Percentiles rank a stretch among this genome's conserved stretches.
Conservation (phyloP, 2,329 filamentous ascomycete species). For the Lasiodiplodia sp. region DNA sequence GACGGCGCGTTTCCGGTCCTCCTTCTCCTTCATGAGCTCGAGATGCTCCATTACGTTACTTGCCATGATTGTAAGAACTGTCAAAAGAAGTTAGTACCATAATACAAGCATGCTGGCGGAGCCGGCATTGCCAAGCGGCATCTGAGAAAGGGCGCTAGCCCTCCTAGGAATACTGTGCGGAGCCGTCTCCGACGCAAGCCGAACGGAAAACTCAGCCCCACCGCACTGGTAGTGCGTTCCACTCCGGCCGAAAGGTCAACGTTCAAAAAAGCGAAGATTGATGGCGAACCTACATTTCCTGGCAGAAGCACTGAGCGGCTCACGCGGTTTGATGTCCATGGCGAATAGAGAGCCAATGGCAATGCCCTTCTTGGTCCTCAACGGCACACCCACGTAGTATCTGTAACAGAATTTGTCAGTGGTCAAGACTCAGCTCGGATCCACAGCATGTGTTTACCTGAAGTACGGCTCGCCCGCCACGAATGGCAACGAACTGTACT, state of each 20-base stretch:
- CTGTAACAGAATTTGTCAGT: slow-evolving; percentile 12
- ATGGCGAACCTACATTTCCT: slow-evolving; percentile 32
- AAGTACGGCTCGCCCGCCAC: slow-evolving; percentile 39
- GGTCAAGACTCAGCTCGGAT: no score
- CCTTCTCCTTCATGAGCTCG: slow-evolving; percentile 44
- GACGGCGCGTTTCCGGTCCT: slow-evolving; percentile 38
- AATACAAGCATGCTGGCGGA: not conserved
- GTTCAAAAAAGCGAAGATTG: not conserved
- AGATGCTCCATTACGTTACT: slow-evolving; percentile 44
- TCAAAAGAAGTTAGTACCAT: slow-evolving; percentile 26
- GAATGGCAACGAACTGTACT: slow-evolving; percentile 43
- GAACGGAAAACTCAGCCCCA: not conserved
- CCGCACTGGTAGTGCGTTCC: not conserved
- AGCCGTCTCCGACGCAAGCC: not conserved
- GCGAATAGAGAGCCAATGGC: slow-evolving; percentile 45
- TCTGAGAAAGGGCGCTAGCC: not conserved
- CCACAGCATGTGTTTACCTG: not conserved
- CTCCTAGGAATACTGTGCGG: not conserved
- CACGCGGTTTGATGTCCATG: slow-evolving; percentile 38
- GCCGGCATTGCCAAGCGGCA: not conserved
- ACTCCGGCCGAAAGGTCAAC: not conserved
- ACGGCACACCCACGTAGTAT: slow-evolving; percentile 45
- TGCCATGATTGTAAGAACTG: slow-evolving; percentile 40
- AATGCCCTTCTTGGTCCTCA: slow-evolving; percentile 41
- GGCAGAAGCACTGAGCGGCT: slow-evolving; percentile 32